Base-by-base conservation (phyloP, 306 rosid genomes). In the Cucurbita moschata region DNA sequence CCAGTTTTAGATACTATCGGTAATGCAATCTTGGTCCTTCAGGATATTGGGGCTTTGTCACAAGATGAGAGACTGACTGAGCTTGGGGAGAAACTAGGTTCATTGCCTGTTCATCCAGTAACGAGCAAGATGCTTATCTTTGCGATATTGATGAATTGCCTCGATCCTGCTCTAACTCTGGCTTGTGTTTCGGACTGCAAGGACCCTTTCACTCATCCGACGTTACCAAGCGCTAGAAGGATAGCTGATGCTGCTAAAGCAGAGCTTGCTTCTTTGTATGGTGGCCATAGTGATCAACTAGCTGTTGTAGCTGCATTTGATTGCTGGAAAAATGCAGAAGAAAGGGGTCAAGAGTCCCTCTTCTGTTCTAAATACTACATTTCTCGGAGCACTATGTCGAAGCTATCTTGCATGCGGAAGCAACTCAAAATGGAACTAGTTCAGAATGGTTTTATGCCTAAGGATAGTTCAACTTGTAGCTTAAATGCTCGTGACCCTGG, bases 101-200 rank as follows among this genome's bases (percentile, higher is more conserved):
- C 88, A 72, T 87, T 94, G 21, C 99, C 99, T 65, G 95, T 91
- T 82, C 97, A 94, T 83, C 99, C 99, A 65, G 74, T 84, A 63
- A 89, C 88, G 10, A 80, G 99, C 92, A 91, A 84, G 79, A 91
- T 94, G 97, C 95, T 94, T 26, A 86, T 94, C 79, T 89, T 89
- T 64, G 90, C 90, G 59, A 83, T 89, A 82, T 74, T 94, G 87
- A 86, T 89, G 96, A 89, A 94, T 79, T 91, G 99, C 80, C 97
- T 94, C 6, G 96, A 85, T 65, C 99, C 99, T 64, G 99, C 99
- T 49, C 80, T 94, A 83, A 94, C 97, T 59, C 76, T 91, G n/a
- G 99, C 99, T 7, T 87, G 95, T 42, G 97, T 96, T 43, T 79
- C 95, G 56, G 97, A 85, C 83, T 89, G 63, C 82, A 87, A 75